phyloP scores from a whole-genome alignment of 352 stramenopile genomes.

The Elongisporangium prolatum region DNA sequence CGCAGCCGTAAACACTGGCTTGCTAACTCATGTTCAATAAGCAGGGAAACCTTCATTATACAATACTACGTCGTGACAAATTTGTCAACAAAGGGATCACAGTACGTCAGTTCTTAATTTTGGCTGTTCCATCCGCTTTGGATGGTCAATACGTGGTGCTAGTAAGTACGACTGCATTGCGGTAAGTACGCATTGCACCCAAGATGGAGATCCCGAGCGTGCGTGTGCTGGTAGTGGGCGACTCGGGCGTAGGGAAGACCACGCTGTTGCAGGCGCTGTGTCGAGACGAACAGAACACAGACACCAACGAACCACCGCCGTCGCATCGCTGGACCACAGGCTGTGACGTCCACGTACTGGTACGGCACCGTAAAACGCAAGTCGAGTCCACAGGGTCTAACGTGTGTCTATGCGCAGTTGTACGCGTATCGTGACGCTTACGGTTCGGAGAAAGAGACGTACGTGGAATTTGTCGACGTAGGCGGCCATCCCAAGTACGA shows the following conservation, averaged over 20 bases:
- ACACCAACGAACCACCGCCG: slow-evolving; percentile 5
- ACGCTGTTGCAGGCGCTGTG: slow-evolving; percentile 65
- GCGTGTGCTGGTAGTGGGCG: slow-evolving; percentile 76
- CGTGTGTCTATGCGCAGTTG: slow-evolving; percentile 11
- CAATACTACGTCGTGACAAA: background rate
- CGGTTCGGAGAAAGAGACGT: slow-evolving; percentile 40
- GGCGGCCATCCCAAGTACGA: slow-evolving; percentile 80
- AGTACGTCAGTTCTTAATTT: background rate
- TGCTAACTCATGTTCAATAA: background rate
- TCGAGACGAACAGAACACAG: slow-evolving; percentile 16
- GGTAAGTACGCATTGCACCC: background rate
- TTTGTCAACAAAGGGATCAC: background rate
- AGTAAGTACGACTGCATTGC: background rate
- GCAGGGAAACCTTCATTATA: background rate
- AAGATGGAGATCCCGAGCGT: slow-evolving; percentile 72
- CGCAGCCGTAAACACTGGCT: background rate
- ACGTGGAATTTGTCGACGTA: slow-evolving; percentile 83
- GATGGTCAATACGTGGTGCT: no score
- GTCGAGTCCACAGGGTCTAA: background rate
- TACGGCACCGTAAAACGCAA: slow-evolving; percentile 9
- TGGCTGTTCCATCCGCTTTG: no score
- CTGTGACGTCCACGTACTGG: slow-evolving; percentile 76
- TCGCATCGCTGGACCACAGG: slow-evolving; percentile 70
- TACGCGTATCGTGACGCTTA: slow-evolving; percentile 30
- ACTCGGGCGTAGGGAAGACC: slow-evolving; percentile 85